These are phyloP conservation scores for Avena eriantha DNA, from an alignment of 176 grass and related monocot species.

Conservation along the genomic window DNA sequence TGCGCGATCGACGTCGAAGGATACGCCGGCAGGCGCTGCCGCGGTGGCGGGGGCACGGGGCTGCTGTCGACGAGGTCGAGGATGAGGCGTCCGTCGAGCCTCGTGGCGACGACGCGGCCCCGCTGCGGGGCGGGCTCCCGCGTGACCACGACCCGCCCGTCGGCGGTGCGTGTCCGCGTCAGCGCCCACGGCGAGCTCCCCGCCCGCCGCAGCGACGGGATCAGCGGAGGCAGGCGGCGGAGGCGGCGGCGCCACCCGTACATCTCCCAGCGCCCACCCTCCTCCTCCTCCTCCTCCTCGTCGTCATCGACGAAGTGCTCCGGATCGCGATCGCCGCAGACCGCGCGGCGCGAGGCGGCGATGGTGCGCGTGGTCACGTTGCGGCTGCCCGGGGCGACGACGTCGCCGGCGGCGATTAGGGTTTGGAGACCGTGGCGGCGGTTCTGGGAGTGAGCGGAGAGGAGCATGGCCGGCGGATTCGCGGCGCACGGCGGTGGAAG, in stretches of 20 bases:
- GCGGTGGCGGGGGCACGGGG: background rate
- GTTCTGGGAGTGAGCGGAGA: slow-evolving; percentile 32
- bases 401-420: slow-evolving; percentile 32
- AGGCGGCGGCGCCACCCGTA: slow-evolving; percentile 48
- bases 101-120: slow-evolving; percentile 26
- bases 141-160: slow-evolving; percentile 45
- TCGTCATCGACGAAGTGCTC: background rate
- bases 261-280: slow-evolving; percentile 38
- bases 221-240: slow-evolving; percentile 50
- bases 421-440: slow-evolving; percentile 49
- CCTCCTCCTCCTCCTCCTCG: background rate
- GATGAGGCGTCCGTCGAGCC: slow-evolving; percentile 40
- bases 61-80: slow-evolving; percentile 32
- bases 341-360: slow-evolving; percentile 42
- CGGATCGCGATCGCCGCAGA: background rate
- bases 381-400: background rate
- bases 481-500: background rate
- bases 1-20: background rate
- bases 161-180: slow-evolving; percentile 38
- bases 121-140: slow-evolving; percentile 17
- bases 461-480: slow-evolving; percentile 40
- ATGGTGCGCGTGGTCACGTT: slow-evolving; percentile 59
- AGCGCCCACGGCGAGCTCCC: slow-evolving; percentile 26
- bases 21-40: background rate
- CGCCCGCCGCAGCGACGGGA: slow-evolving; percentile 30